These are phyloP conservation scores for Lablab purpureus DNA, from an alignment of 306 rosid species.

Conservation along the genomic window DNA sequence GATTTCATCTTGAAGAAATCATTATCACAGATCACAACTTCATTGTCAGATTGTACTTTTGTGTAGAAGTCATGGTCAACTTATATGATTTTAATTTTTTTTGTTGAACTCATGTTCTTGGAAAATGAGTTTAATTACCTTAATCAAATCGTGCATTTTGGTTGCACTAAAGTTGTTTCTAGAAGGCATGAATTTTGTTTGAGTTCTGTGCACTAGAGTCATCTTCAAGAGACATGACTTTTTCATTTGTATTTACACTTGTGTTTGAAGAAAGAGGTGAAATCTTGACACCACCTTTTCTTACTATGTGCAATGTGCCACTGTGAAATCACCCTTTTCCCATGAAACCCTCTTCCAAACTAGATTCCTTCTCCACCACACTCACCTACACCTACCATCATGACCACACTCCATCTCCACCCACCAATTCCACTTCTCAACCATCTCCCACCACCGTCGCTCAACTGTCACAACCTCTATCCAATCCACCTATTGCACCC, in stretches of 20 bases:
- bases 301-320: background rate
- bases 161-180: no score
- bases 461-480: constrained; percentile 68
- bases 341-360: constrained; percentile 54
- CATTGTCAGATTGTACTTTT: no score
- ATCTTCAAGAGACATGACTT: no score
- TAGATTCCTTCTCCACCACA: constrained; percentile 49
- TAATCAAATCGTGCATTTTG: no score
- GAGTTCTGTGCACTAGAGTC: no score
- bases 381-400: constrained; percentile 57
- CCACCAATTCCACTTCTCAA: constrained; percentile 30
- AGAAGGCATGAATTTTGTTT: no score
- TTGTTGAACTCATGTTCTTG: no score
- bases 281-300: background rate
- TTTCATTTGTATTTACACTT: constrained; percentile 34
- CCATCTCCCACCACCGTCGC: constrained; percentile 57
- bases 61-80: no score
- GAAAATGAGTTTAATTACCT: no score
- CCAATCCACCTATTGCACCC: constrained; percentile 78
- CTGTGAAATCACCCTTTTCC: background rate
- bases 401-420: constrained; percentile 53
- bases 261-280: background rate
- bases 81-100: no score
- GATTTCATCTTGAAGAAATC: no score
- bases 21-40: no score